phyloP scores from a whole-genome alignment of 441 rosid genomes.

The Bruguiera hainesii region DNA sequence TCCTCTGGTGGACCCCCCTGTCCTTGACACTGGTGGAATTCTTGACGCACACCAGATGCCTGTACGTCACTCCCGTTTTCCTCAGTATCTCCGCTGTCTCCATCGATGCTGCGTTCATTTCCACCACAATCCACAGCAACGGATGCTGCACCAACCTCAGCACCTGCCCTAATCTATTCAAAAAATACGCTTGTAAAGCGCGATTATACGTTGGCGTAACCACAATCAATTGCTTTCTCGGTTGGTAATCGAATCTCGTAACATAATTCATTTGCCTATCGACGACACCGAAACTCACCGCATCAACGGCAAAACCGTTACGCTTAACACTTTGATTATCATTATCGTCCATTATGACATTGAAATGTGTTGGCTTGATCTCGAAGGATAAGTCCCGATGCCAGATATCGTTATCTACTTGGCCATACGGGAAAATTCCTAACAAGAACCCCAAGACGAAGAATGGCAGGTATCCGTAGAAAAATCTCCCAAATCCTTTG shows the following conservation, averaged over 20 bases:
- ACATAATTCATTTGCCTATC: constrained; percentile 22
- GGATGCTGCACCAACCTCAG: constrained; percentile 78
- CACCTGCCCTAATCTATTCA: constrained; percentile 73
- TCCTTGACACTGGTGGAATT: constrained; percentile 61
- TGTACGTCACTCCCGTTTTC: constrained; percentile 82
- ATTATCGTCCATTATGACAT: constrained; percentile 37
- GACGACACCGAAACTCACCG: constrained; percentile 42
- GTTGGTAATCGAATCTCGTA: constrained; percentile 31
- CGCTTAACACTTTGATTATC: constrained; percentile 16
- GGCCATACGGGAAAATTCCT: constrained; percentile 62
- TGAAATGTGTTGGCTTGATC: constrained; percentile 53
- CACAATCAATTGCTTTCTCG: constrained; percentile 70
- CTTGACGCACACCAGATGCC: constrained; percentile 64
- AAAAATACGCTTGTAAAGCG: constrained; percentile 70
- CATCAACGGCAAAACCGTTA: constrained; percentile 16
- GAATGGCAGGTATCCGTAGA: constrained; percentile 52
- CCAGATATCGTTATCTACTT: constrained; percentile 38
- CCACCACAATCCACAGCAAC: constrained; percentile 93
- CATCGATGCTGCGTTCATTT: constrained; percentile 54
- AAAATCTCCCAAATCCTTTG: constrained; percentile 55
- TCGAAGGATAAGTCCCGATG: constrained; percentile 50
- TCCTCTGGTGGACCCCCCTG: constrained; percentile 87
- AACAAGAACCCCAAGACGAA: constrained; percentile 59
- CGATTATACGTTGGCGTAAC: constrained; percentile 86
- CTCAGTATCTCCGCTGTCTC: constrained; percentile 90